Base-by-base conservation (phyloP, 164 flowering plant species). In the Platanus orientalis region DNA sequence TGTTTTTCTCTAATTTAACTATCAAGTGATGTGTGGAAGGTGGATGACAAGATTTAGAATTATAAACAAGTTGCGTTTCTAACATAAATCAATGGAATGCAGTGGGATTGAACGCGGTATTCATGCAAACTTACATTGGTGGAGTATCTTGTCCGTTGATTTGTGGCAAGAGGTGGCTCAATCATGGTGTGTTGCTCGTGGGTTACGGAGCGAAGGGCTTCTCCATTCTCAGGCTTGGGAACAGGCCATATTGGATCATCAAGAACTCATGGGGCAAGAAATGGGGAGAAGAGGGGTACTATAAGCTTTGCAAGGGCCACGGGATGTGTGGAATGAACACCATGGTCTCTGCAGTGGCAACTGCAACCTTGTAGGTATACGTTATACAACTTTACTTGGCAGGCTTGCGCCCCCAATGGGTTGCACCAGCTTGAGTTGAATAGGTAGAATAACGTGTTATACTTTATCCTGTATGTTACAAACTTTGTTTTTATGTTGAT, bases 111-210 rank as follows among this genome's bases (percentile, higher is more conserved):
- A 92, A 92, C 54, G 90, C 97, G 0, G 81, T 83, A 19, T 92
- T 85, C 78, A 87, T 92, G 97, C 97, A 89, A 73, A 91, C 96
- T 0, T 92, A 92, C 78, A 75, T 92, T 0, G 89, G 94, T 0
- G 94, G 97, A 1, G 94, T 92, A 1, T 92, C 97, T 0, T 92
- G 97, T 40, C 97, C 96, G 10, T 71, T 87, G 0, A 83, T 87
- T 0, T 89, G 97, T 56, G 69, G 79, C 39, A 89, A 81, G 82
- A 80, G 34, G 40, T 58, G 77, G 73, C 1, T 87, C 48, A 84
- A 87, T 76, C 96, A 92, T 47, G 98, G 96, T 0, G 96, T 87
- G 16, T 67, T 87, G 5, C 83, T 92, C 0, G 96, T 89, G 4
- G 98, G 98, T 2, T 92, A 89, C 44, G 87, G 87, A 0, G 70